A percentile compares a stretch with the other conserved stretches of the same genome.
Evolutionary conservation across 2,329 filamentous ascomycete genomes (phyloP).

Genomic region (Ceratocystis eucalypticola): DNA sequence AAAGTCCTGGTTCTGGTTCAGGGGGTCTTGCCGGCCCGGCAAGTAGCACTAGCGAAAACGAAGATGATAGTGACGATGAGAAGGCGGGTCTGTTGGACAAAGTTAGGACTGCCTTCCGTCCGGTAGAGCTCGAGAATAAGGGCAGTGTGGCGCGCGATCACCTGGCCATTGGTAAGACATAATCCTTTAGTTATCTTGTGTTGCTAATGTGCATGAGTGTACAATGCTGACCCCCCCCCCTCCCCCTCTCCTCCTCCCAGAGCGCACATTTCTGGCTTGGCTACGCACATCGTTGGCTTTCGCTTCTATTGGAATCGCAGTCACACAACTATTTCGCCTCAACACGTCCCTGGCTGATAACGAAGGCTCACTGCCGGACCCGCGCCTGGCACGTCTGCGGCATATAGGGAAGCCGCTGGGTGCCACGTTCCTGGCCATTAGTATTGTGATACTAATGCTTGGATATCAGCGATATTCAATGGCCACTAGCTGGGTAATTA

Average conservation of each 20-base stretch:
- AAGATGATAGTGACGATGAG: background rate
- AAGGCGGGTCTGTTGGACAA: constrained; percentile 8
- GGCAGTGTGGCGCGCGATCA: constrained; percentile 74
- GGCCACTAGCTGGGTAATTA: constrained; percentile 64
- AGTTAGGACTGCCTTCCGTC: constrained; percentile 30
- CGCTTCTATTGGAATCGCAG: constrained; percentile 67
- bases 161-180: constrained; percentile 52
- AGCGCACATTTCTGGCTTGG: constrained; percentile 77
- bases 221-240: background rate
- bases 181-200: background rate
- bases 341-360: constrained; percentile 48
- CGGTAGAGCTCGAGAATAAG: constrained; percentile 72
- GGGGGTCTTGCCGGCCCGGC: background rate
- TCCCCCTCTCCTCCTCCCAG: constrained; percentile 30
- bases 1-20: background rate
- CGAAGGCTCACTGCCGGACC: constrained; percentile 22
- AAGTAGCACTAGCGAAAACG: constrained; percentile 1
- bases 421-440: constrained; percentile 61
- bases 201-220: background rate
- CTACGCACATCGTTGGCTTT: constrained; percentile 70
- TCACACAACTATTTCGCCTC: constrained; percentile 74
- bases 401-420: constrained; percentile 61
- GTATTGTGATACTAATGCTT: constrained; percentile 59
- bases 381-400: constrained; percentile 36
- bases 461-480: constrained; percentile 70